phyloP scores from a whole-genome alignment of 2,329 filamentous ascomycete genomes.

The Camillea tinctor region DNA sequence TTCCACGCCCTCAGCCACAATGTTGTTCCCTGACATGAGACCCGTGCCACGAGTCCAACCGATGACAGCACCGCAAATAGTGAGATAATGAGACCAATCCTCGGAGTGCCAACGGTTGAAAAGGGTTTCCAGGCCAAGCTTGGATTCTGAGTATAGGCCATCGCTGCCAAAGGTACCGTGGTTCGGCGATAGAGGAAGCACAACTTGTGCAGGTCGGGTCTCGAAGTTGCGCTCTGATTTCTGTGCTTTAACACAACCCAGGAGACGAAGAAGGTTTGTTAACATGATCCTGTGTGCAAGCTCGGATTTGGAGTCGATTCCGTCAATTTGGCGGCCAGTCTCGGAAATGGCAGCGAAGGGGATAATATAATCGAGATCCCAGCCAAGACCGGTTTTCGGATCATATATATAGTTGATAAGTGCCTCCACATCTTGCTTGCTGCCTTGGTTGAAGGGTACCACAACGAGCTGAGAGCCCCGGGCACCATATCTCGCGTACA shows the following conservation, averaged over 20 bases:
- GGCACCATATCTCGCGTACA: constrained; percentile 93
- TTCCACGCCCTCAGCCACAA: constrained; percentile 95
- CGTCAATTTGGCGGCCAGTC: constrained; percentile 95
- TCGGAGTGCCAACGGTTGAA: constrained; percentile 99
- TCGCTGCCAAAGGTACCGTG: constrained; percentile 98
- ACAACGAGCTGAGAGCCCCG: constrained; percentile 96
- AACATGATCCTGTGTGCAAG: constrained; percentile 98
- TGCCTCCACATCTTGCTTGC: constrained; percentile 95
- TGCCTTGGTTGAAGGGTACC: constrained; percentile 98
- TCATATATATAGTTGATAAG: constrained; percentile 97
- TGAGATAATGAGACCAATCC: constrained; percentile 96
- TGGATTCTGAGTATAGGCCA: constrained; percentile 96
- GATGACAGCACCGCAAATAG: constrained; percentile 96
- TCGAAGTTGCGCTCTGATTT: constrained; percentile 87
- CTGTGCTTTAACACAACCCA: constrained; percentile 87
- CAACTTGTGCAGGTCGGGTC: constrained; percentile 93
- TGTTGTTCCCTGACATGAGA: constrained; percentile 96
- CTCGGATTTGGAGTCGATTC: constrained; percentile 95
- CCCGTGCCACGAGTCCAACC: constrained; percentile 98
- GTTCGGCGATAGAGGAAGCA: constrained; percentile 93
- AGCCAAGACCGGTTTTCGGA: constrained; percentile 90
- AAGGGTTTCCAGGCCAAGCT: constrained; percentile 92
- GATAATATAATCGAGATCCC: constrained; percentile 95
- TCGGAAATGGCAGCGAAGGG: constrained; percentile 98
- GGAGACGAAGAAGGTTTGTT: constrained; percentile 89